Evolutionary conservation across 108 stramenopile genomes (phyloP), one percentile per base, ranked within the genome.

Genomic region (Pseudonitzschia pungens): DNA sequence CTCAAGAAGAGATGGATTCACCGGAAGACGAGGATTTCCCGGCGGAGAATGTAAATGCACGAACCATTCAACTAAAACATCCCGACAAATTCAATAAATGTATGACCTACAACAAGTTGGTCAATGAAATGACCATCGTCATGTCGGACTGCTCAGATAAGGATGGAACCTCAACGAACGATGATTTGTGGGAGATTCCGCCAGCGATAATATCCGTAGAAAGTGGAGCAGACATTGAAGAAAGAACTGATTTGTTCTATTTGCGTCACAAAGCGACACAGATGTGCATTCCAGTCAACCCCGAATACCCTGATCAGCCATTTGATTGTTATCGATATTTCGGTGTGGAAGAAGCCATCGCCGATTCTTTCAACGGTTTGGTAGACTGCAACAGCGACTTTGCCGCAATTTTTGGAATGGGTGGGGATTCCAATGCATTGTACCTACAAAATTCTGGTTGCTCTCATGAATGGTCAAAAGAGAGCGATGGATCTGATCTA

Each of bases 261-360:
- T 28, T 76, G 26, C 75, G 75, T 11, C 67, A 76, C 59, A 62
- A 28, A 41, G n/a, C 26, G 7, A 28, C 75, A 16, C 53, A 62
- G 40, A 32, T 69, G 21, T 76, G 75, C 59, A 33, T 76, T 24
- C 75, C 75, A 48, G 31, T 68, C 43, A 76, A 76, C 59, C 68
- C 75, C 8, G 68, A 69, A 51, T n/a, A 55, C 29, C 75, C 75
- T 6, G 68, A 22, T 32, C 0, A 21, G 2, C 41, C 67, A 40
- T 76, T 76, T 41, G 48, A 68, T 44, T 76, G 75, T 33, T 62
- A 31, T 36, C 24, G 24, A 0, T 53, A 48, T 42, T 42, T 29
- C 26, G 68, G 67, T 33, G n/a, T 5, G 22, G 22, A 48, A 8
- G 42, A 68, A 57, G 75, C 68, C 11, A 76, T 76, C 63, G 75